Conservation (phyloP, 2,329 filamentous ascomycete genomes). For the Fusarium dlaminii region DNA sequence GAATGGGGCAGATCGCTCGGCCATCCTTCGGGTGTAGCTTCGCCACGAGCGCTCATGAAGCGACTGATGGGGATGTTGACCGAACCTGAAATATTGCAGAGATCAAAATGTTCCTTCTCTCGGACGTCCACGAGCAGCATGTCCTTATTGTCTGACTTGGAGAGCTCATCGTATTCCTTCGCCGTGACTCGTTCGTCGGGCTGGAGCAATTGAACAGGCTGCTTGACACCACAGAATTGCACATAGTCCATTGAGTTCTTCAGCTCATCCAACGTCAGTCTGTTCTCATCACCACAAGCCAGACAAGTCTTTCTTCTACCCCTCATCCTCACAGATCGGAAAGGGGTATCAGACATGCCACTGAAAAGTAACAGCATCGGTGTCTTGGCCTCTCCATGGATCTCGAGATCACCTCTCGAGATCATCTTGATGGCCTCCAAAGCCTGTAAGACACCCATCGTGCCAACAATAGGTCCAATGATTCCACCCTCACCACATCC, state of each 20-base stretch:
- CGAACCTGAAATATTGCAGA: slow-evolving; percentile 79
- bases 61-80: slow-evolving; percentile 71
- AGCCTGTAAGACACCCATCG: slow-evolving; percentile 93
- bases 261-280: slow-evolving; percentile 70
- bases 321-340: slow-evolving; percentile 80
- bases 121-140: slow-evolving; percentile 83
- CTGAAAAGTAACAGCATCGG: slow-evolving; percentile 60
- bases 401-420: slow-evolving; percentile 50
- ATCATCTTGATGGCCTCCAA: slow-evolving; percentile 90
- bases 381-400: slow-evolving; percentile 27
- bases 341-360: slow-evolving; percentile 57
- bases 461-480: slow-evolving; percentile 88
- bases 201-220: slow-evolving; percentile 64
- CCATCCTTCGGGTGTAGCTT: slow-evolving; percentile 49
- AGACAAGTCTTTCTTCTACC: slow-evolving; percentile 75
- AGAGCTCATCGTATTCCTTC: slow-evolving; percentile 61
- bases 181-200: slow-evolving; percentile 75
- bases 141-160: slow-evolving; percentile 13
- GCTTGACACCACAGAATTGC: slow-evolving; percentile 79
- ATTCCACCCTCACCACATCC: slow-evolving; percentile 95
- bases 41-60: slow-evolving; percentile 63
- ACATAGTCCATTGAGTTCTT: slow-evolving; percentile 79
- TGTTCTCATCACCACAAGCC: slow-evolving; percentile 72
- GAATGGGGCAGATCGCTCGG: slow-evolving; percentile 51
- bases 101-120: slow-evolving; percentile 83